Evolutionary conservation across 108 stramenopile genomes (phyloP).

Genomic region (Aurantiochytrium sp.): DNA sequence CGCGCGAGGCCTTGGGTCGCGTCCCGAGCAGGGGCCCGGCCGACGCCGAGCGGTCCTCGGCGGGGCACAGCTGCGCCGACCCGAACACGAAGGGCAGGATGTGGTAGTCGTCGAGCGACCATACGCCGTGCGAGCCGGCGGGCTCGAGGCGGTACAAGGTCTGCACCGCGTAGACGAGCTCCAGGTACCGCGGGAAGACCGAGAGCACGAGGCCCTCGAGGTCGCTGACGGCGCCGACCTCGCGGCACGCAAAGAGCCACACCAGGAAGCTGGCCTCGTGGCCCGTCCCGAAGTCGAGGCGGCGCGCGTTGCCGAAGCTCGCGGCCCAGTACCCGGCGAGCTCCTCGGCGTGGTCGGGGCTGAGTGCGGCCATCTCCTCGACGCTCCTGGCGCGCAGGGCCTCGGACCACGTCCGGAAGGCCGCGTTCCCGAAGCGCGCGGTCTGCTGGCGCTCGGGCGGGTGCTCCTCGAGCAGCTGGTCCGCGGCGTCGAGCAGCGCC

Average conservation of each 20-base stretch:
- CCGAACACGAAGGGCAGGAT: constrained; percentile 59
- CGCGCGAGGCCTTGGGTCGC: not conserved
- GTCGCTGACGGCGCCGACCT: not conserved
- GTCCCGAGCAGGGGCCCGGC: not conserved
- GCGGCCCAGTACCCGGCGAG: constrained; percentile 44
- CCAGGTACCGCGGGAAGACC: constrained; percentile 27
- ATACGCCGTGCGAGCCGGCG: constrained; percentile 60
- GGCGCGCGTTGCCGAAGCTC: constrained; percentile 47
- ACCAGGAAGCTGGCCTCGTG: constrained; percentile 57
- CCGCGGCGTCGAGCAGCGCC: not conserved
- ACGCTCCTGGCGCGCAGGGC: not conserved
- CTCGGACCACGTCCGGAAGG: not conserved
- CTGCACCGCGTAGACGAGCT: not conserved
- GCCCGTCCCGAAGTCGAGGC: constrained; percentile 66
- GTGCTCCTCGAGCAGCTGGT: not conserved
- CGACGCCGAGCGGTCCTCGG: not conserved
- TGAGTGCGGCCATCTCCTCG: not conserved
- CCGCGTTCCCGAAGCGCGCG: not conserved
- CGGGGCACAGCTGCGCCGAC: constrained; percentile 46
- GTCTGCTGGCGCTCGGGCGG: not conserved
- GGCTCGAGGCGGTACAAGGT: constrained; percentile 55
- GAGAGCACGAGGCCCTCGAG: not conserved
- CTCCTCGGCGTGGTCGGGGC: constrained; percentile 34
- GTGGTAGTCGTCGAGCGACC: constrained; percentile 65
- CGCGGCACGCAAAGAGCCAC: not conserved